phyloP scores from a whole-genome alignment of 2,329 filamentous ascomycete genomes.

The Trichoderma harzianum region DNA sequence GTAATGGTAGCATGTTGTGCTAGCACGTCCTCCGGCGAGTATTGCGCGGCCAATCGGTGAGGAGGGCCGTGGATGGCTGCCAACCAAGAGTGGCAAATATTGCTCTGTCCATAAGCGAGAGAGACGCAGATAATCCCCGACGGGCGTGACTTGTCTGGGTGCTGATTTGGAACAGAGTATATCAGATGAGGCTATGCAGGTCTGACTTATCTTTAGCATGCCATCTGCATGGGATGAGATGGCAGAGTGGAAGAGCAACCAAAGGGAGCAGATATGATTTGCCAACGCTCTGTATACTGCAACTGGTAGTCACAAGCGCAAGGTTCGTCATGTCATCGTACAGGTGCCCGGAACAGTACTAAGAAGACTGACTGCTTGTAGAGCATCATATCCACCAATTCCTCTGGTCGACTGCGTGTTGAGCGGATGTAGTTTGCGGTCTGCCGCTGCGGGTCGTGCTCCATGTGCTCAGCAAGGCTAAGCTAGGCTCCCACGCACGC shows the following conservation, averaged over 20 bases:
- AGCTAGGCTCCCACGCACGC: conserved; percentile 1
- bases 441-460: conserved; percentile 3
- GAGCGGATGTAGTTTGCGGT: neutral
- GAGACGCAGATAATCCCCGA: neutral
- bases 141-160: neutral
- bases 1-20: neutral
- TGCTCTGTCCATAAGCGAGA: conserved; percentile 4
- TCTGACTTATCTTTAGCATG: neutral
- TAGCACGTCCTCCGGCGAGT: neutral
- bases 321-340: neutral
- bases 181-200: neutral
- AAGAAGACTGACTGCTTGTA: neutral
- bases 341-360: neutral
- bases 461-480: conserved; percentile 3
- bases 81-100: neutral
- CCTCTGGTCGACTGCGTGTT: neutral
- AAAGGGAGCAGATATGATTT: neutral
- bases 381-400: neutral
- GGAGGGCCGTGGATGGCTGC: neutral
- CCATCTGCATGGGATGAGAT: neutral
- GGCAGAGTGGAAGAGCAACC: neutral
- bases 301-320: neutral
- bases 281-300: neutral
- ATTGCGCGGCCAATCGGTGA: neutral
- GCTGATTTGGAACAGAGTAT: neutral